Percentiles rank a stretch among this genome's conserved stretches.
Conservation (phyloP, 225 moss, liverwort and hornwort species). For the Physcomitrellopsis africana region DNA sequence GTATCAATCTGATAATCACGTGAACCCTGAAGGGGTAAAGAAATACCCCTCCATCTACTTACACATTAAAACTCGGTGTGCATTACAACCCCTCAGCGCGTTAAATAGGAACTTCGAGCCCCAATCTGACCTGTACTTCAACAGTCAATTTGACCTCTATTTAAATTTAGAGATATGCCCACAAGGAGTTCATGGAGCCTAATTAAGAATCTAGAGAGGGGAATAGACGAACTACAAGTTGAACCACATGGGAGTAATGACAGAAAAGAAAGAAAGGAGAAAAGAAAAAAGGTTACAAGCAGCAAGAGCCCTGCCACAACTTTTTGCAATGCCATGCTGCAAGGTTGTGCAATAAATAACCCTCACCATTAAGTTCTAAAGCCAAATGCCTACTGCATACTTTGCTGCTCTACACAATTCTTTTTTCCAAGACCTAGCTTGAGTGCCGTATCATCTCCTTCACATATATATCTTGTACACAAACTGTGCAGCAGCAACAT, state of each 20-base stretch:
- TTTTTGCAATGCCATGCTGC: constrained; percentile 32
- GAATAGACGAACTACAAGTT: constrained; percentile 10
- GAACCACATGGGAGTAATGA: constrained; percentile 36
- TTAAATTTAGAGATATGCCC: neutral
- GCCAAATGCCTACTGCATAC: constrained; percentile 47
- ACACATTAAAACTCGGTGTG: neutral
- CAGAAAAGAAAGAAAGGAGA: constrained; percentile 25
- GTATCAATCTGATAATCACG: too few species aligned
- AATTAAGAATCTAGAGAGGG: constrained; percentile 6
- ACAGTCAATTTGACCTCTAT: constrained; percentile 12
- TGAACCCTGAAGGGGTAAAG: neutral
- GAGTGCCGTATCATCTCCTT: constrained; percentile 5
- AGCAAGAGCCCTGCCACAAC: constrained; percentile 29
- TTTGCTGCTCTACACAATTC: constrained; percentile 43
- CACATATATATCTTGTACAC: constrained; percentile 44
- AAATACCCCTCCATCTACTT: neutral
- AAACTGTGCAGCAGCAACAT: constrained; percentile 32
- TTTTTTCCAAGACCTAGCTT: too few species aligned
- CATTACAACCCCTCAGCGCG: neutral
- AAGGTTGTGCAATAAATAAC: constrained; percentile 35
- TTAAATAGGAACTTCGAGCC: neutral
- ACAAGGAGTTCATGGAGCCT: neutral
- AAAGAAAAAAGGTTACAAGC: constrained; percentile 22
- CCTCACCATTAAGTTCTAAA: constrained; percentile 37
- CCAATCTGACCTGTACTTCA: neutral